Base-by-base conservation (phyloP, 306 rosid genomes). In the Biancaea sappan region DNA sequence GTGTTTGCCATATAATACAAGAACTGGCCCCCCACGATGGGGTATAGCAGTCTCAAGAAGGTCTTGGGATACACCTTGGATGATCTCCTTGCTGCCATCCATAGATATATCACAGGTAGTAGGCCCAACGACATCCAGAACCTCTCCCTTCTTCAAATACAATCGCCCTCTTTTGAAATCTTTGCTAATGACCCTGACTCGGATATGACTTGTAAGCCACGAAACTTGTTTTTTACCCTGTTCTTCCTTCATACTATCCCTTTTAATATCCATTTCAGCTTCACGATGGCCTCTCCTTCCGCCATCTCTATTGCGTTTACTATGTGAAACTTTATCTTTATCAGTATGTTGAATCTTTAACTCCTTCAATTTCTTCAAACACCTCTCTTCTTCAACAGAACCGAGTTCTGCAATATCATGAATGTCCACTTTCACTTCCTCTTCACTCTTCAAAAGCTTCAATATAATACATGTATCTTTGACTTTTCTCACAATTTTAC, bases 91-190 rank as follows among this genome's bases (percentile, higher is more conserved):
- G 61, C 87, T 81, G 59, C 79, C 96, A 77, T 94, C 98, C 91
- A 94, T 86, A 14, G 89, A 77, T 73, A 94, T 69, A 82, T 91
- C 98, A 72, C 98, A 94, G 2, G 82, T 83, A 6, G 54, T 38
- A 9, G 93, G 97, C 25, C 94, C 92, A 69, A 89, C 88, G 62
- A 94, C 97, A 80, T 91, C 96, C 71, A 94, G 79, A 75, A 91
- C 77, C 87, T 89, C 72, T 51, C 94, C 98, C 74, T 94, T 91
- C 78, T 87, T 91, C 83, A 79, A 72, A 77, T 94, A 91, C 56
- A 91, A 71, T 31, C 86, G 82, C 26, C 96, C 98, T 61, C 93
- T 81, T 79, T 80, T 91, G 16, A 94, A 81, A 32, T 78, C 85
- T 46, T 71, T 83, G 74, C 94, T 89, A 46, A 94, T 76, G 38